These are phyloP conservation scores for Entophlyctis luteolus DNA, from an alignment of 192 early-diverging fungal genomes.

Conservation along the genomic window DNA sequence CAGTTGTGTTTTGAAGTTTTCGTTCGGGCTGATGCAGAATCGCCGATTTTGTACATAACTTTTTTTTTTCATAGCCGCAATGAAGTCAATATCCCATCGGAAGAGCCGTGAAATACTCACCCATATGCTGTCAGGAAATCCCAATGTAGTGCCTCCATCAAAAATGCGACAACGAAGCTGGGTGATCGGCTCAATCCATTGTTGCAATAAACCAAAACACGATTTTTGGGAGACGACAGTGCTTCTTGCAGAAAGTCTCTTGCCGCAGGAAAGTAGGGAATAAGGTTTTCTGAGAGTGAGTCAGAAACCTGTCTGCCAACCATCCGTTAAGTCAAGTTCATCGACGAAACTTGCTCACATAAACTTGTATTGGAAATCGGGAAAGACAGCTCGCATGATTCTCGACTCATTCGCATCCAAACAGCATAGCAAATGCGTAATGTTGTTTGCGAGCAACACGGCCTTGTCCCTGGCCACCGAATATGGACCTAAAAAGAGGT, in stretches of 20 bases:
- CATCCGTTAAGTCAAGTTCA: too few relatives aligned
- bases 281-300: constrained; percentile 76
- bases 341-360: constrained; percentile 47
- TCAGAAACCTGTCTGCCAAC: constrained; percentile 37
- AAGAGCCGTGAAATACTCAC: constrained; percentile 36
- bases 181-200: constrained; percentile 80
- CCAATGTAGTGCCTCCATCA: constrained; percentile 72
- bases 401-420: constrained; percentile 64
- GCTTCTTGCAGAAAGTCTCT: constrained; percentile 53
- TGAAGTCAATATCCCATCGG: background rate
- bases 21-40: constrained; percentile 83
- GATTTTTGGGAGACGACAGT: constrained; percentile 25
- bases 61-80: background rate
- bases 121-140: constrained; percentile 68
- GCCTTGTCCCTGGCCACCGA: constrained; percentile 59
- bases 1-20: constrained; percentile 75
- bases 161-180: constrained; percentile 82
- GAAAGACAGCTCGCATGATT: constrained; percentile 55
- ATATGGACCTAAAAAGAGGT: constrained; percentile 78
- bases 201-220: constrained; percentile 50
- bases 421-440: constrained; percentile 78
- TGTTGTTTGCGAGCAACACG: constrained; percentile 48
- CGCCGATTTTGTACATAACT: constrained; percentile 68
- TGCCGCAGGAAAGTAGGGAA: constrained; percentile 68
- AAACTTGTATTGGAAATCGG: constrained; percentile 57